These are phyloP conservation scores for Metschnikowia drakensbergensis DNA, from an alignment of 805 yeast species.

Conservation along the genomic window DNA sequence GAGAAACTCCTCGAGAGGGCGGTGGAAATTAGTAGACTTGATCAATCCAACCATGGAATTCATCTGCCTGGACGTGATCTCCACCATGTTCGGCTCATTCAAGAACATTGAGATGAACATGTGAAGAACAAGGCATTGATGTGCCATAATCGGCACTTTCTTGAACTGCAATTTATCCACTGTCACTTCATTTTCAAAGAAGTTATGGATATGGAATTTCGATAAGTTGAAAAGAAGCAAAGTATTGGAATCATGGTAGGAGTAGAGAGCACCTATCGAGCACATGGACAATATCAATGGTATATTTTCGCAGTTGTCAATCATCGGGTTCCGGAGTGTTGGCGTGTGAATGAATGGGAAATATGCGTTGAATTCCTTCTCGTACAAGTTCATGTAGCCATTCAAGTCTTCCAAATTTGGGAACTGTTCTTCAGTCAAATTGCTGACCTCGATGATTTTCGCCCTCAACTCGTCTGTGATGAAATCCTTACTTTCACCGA, in stretches of 20 bases:
- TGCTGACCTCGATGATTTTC: constrained; percentile 51
- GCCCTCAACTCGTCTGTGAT: constrained; percentile 51
- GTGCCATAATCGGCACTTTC: constrained; percentile 53
- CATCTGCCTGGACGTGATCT: constrained; percentile 49
- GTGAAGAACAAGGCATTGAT: constrained; percentile 53
- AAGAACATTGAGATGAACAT: constrained; percentile 55
- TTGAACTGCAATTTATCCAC: constrained; percentile 45
- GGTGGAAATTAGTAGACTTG: constrained; percentile 48
- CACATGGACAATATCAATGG: constrained; percentile 79
- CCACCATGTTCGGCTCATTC: constrained; percentile 49
- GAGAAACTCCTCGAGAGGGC: constrained; percentile 39
- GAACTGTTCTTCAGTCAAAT: constrained; percentile 55
- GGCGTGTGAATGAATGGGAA: constrained; percentile 83
- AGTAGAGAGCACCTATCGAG: constrained; percentile 83
- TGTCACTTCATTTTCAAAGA: constrained; percentile 51
- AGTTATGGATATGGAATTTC: constrained; percentile 61
- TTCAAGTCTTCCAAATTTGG: constrained; percentile 77
- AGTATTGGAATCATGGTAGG: constrained; percentile 76
- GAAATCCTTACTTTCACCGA: constrained; percentile 22
- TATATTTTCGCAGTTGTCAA: constrained; percentile 44
- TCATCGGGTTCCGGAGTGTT: constrained; percentile 39
- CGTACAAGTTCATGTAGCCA: constrained; percentile 69
- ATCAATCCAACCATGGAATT: constrained; percentile 53
- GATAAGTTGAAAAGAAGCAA: constrained; percentile 65
- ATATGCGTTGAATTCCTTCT: constrained; percentile 72